A percentile compares a stretch with the other conserved stretches of the same genome.
Conservation (phyloP, 2,329 filamentous ascomycete species). For the Nigrospora sphaerica region DNA sequence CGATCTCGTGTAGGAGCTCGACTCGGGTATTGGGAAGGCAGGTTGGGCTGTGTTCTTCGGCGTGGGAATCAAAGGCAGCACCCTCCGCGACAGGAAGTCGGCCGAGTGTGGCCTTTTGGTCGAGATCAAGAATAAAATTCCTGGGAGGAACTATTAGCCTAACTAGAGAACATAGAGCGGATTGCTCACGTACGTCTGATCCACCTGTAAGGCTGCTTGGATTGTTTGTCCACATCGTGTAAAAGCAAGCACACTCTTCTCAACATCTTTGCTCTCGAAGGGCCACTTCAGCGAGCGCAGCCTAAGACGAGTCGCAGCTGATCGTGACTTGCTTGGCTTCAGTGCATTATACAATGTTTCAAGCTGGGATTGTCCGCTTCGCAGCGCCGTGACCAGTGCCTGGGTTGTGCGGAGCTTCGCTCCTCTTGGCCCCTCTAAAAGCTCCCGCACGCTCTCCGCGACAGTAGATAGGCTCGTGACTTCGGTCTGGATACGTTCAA, state of each 20-base stretch:
- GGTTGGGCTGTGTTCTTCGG: no score
- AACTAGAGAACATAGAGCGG: no score
- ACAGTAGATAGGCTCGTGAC: conserved; percentile 15
- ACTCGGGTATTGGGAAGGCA: no score
- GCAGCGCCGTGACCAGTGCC: conserved; percentile 11
- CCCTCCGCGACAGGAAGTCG: no score
- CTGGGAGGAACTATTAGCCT: no score
- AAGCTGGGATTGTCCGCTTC: conserved; percentile 12
- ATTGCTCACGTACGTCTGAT: no score
- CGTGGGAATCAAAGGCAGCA: not conserved
- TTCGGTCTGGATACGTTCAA: conserved; percentile 22
- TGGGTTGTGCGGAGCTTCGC: conserved; percentile 17
- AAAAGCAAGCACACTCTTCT: no score
- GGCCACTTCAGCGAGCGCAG: conserved; percentile 30
- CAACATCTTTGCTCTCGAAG: conserved; percentile 22
- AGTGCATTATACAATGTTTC: conserved; percentile 15
- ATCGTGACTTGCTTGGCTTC: conserved; percentile 11
- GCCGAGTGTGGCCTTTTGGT: no score
- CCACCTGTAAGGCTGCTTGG: no score
- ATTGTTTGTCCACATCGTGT: no score
- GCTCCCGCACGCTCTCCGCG: conserved; percentile 15
- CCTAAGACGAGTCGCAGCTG: conserved; percentile 22
- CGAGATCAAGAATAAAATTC: no score
- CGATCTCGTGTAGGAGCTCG: no score
- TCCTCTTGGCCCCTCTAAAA: conserved; percentile 18